Conservation (phyloP, 345 rosid species). For the Hirschfeldia incana region DNA sequence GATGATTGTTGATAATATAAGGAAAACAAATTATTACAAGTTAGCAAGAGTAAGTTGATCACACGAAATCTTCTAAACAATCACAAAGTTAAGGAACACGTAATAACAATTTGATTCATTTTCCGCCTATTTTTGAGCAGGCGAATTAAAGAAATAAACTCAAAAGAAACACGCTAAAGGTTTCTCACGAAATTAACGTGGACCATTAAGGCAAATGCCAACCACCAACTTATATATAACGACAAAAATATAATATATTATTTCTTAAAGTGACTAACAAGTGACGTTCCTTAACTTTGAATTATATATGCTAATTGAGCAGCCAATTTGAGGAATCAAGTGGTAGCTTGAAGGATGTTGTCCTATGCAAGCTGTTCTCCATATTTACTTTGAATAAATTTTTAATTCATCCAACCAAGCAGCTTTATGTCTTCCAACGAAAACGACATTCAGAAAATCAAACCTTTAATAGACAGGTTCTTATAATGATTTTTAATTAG, state of each 20-base stretch:
- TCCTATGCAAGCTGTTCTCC: slow-evolving; percentile 38
- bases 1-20: slow-evolving; percentile 9
- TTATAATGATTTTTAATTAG: not conserved
- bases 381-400: slow-evolving; percentile 24
- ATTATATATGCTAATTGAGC: slow-evolving; percentile 21
- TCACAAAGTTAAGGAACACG: slow-evolving; percentile 15
- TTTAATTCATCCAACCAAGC: slow-evolving; percentile 33
- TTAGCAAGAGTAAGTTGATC: slow-evolving; percentile 4
- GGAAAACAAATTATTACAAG: slow-evolving; percentile 12
- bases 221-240: slow-evolving; percentile 23
- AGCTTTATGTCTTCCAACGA: slow-evolving; percentile 36
- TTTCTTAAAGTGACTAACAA: slow-evolving; percentile 16
- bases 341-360: slow-evolving; percentile 24
- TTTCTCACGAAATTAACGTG: slow-evolving; percentile 35
- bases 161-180: slow-evolving; percentile 34
- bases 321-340: slow-evolving; percentile 32
- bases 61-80: slow-evolving; percentile 22
- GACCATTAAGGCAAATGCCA: slow-evolving; percentile 23
- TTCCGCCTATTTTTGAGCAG: slow-evolving; percentile 9
- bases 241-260: slow-evolving; percentile 25
- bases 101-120: slow-evolving; percentile 4
- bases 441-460: slow-evolving; percentile 7
- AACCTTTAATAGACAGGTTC: not conserved
- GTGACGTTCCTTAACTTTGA: not conserved
- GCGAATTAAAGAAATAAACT: slow-evolving; percentile 6